Percentiles rank a stretch among this genome's conserved stretches.
Conservation (phyloP, 2,329 filamentous ascomycete genomes). For the Pseudopyrenochaeta lycopersici region DNA sequence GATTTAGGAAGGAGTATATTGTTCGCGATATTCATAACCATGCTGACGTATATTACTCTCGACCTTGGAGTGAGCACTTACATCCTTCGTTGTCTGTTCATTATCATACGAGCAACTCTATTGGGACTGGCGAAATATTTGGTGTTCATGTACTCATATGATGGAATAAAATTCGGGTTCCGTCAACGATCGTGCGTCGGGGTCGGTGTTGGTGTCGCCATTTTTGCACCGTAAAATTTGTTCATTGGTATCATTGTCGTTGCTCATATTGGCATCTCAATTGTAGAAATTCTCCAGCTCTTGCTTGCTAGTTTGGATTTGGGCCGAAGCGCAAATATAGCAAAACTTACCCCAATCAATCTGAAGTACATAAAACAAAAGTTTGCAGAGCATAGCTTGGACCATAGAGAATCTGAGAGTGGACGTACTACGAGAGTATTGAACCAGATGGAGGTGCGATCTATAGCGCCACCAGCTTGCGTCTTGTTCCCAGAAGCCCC, state of each 20-base stretch:
- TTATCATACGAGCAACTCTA: no score
- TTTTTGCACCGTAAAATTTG: not conserved
- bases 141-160: no score
- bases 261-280: not conserved
- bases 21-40: no score
- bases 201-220: not conserved
- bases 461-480: not conserved
- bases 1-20: no score
- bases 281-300: not conserved
- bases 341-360: constrained; percentile 11
- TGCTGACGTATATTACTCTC: no score
- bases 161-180: no score
- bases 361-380: constrained; percentile 11
- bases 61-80: no score
- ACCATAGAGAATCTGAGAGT: constrained; percentile 9
- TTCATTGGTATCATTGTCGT: not conserved
- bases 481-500: not conserved
- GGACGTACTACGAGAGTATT: constrained; percentile 7
- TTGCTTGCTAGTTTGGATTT: not conserved
- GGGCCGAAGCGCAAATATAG: constrained; percentile 7
- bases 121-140: no score
- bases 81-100: no score
- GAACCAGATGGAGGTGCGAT: not conserved
- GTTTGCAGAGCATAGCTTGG: constrained; percentile 19
- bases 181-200: not conserved